Conservation (phyloP, 768 basidiomycete species). For the Pseudohyphozyma bogoriensis region DNA sequence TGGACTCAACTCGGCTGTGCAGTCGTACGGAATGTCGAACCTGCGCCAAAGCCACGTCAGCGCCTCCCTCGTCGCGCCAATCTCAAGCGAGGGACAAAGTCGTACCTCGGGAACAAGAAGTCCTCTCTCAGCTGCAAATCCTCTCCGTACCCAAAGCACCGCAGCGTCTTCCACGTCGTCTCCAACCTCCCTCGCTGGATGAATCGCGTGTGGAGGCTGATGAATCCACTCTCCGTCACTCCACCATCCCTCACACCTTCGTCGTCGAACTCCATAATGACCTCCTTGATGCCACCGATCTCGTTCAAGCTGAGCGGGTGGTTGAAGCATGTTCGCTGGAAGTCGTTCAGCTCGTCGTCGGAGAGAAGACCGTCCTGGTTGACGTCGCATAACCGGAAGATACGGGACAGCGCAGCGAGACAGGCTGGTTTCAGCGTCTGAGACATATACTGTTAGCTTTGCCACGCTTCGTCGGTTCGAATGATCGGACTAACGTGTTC, state of each 20-base stretch:
- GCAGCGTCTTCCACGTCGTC: constrained; percentile 93
- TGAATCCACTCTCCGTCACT: constrained; percentile 82
- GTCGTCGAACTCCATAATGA: constrained; percentile 46
- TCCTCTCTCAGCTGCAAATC: constrained; percentile 78
- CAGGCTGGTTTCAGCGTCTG: constrained; percentile 84
- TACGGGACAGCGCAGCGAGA: constrained; percentile 71
- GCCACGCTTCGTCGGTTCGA: constrained; percentile 4
- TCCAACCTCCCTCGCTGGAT: constrained; percentile 91
- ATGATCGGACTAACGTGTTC: constrained; percentile 58
- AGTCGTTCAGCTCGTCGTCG: constrained; percentile 84
- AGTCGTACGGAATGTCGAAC: constrained; percentile 86
- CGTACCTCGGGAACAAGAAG: constrained; percentile 80
- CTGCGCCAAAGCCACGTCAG: constrained; percentile 40
- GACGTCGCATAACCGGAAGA: constrained; percentile 91
- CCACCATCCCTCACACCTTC: constrained; percentile 42
- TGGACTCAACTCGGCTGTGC: constrained; percentile 90
- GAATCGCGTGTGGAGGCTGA: constrained; percentile 91
- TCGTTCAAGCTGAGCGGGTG: constrained; percentile 84
- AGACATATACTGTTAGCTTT: neutral
- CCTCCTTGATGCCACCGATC: constrained; percentile 88
- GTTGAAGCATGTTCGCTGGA: constrained; percentile 94
- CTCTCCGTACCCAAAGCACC: constrained; percentile 92
- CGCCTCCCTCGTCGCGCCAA: constrained; percentile 20
- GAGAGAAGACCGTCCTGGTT: constrained; percentile 92
- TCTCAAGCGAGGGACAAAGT: constrained; percentile 2